Evolutionary conservation across 2,329 filamentous ascomycete genomes (phyloP), one percentile per base, ranked within the genome.

Genomic region (Atkinsonella texensis): DNA sequence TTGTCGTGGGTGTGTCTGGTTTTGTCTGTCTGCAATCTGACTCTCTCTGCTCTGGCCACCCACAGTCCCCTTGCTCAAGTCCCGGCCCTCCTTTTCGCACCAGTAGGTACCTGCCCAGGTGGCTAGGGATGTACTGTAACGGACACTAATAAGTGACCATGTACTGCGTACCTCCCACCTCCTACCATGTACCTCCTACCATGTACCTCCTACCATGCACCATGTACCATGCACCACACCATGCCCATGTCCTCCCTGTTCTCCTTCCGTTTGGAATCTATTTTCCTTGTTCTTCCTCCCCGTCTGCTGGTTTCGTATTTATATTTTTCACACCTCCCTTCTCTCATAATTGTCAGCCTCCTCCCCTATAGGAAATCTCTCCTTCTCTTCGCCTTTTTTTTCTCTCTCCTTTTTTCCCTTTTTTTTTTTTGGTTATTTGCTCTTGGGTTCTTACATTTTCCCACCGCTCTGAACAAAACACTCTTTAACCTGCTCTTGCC

Each of bases 211-310:
- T 40, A 47, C 53, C 53, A 50, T 52, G 38, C 41, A 20, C 33
- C 51, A 49, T 44, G 40, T 43, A 32, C 18, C 50, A 38, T 48
- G 50, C 33, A 50, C 53, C 50, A 52, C 45, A 23, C 35, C 51
- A 46, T 44, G 20, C 33, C 40, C 20, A 31, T 43, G 35, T 46
- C 51, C 46, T 46, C 41, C 51, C 51, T 49, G 28, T 45, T 43
- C 53, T 48, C 49, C 47, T 54, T 54, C 53, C 51, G 47, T 56
- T 46, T 49, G 20, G 41, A 32, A 47, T 52, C 39, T 46, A 41
- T 50, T 52, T 53, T 47, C 49, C 48, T 54, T 42, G 23, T 53
- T 52, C 49, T 50, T 49, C 40, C 41, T 35, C 48, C 28, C 52
- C 49, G 45, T 56, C 52, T n/a, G 40, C 41, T 50, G 41, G 32